These are phyloP conservation scores for Beauveria varroae DNA, from an alignment of 2,329 filamentous ascomycete species.

Conservation along the genomic window DNA sequence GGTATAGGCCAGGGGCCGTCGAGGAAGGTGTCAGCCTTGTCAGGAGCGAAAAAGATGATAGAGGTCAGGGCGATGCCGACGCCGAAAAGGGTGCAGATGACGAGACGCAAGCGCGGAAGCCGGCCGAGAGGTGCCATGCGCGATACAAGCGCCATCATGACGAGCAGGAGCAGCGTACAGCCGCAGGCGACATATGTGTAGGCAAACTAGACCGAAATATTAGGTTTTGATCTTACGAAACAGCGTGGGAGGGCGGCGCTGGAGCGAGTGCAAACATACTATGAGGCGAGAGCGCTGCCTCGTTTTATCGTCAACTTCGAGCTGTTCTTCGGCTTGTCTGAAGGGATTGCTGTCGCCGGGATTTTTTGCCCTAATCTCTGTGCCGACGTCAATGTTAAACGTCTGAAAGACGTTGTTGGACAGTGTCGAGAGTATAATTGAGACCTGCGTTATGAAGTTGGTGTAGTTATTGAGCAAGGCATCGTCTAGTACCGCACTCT, in stretches of 20 bases:
- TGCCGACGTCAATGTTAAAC: conserved; percentile 22
- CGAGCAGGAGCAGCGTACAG: conserved; percentile 24
- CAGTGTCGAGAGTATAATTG: not conserved
- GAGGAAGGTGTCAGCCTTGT: conserved; percentile 17
- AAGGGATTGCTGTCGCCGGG: conserved; percentile 14
- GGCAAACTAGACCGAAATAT: conserved; percentile 21
- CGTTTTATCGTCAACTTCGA: conserved; percentile 18
- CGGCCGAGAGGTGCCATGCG: conserved; percentile 23
- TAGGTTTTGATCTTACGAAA: not conserved
- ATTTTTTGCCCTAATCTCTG: conserved; percentile 17
- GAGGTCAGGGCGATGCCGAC: conserved; percentile 22
- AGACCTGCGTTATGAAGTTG: not conserved
- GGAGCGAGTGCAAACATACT: conserved; percentile 17
- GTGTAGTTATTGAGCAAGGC: not conserved
- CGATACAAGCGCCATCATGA: conserved; percentile 22
- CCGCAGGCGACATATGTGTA: conserved; percentile 28
- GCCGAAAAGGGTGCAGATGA: conserved; percentile 23
- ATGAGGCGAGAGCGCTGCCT: conserved; percentile 23
- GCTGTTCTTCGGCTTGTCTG: conserved; percentile 15
- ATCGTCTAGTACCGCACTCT: not conserved
- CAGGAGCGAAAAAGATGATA: conserved; percentile 18
- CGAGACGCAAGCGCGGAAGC: conserved; percentile 25
- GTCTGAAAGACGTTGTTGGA: conserved; percentile 7
- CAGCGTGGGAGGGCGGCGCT: not conserved
- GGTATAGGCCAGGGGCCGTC: conserved; percentile 25